These are phyloP conservation scores for Sesbania bispinosa DNA, from an alignment of 306 rosid species.

Conservation along the genomic window DNA sequence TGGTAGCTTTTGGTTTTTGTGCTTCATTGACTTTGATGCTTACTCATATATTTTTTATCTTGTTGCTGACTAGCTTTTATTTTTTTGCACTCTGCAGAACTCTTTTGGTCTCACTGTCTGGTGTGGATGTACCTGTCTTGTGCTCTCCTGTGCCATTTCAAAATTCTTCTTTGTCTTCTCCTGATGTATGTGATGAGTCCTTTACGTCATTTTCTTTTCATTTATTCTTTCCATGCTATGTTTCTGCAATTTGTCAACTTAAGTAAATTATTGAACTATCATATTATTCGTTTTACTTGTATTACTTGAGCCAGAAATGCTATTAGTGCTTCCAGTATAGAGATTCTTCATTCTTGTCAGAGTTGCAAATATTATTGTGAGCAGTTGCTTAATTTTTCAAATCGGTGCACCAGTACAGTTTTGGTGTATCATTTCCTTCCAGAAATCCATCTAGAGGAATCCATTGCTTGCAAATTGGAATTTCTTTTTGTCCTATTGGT, in stretches of 20 bases:
- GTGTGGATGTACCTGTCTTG: slow-evolving; percentile 78
- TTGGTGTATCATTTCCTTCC: neutral
- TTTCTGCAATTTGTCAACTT: slow-evolving; percentile 13
- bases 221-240: neutral
- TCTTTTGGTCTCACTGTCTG: slow-evolving; percentile 63
- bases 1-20: slow-evolving; percentile 8
- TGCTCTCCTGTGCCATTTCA: slow-evolving; percentile 82
- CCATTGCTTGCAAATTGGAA: neutral
- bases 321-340: neutral
- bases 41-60: neutral
- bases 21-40: slow-evolving; percentile 6
- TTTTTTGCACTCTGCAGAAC: slow-evolving; percentile 54
- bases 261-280: slow-evolving; percentile 13
- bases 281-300: neutral
- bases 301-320: neutral
- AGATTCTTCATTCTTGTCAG: neutral
- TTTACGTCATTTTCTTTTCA: neutral
- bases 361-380: neutral
- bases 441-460: neutral
- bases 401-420: neutral
- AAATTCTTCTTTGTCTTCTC: slow-evolving; percentile 78
- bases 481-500: neutral
- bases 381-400: neutral
- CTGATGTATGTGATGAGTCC: slow-evolving; percentile 52
- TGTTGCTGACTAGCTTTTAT: slow-evolving; percentile 18